Evolutionary conservation across 2,329 filamentous ascomycete genomes (phyloP).

Genomic region (Dendrostoma leiphaemia): DNA sequence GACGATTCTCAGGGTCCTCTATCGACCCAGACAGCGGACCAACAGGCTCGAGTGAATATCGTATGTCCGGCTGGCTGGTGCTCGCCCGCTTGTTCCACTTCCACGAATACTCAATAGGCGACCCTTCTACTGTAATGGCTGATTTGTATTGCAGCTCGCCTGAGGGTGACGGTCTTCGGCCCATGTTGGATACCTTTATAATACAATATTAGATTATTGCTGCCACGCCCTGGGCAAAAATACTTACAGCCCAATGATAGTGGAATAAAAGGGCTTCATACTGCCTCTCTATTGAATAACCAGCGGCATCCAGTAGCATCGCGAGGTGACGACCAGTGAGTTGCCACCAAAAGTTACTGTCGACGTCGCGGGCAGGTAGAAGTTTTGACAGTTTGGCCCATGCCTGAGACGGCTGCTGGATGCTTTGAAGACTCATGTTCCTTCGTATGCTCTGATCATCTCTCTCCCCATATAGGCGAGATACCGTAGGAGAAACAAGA

Average conservation of each 20-base stretch:
- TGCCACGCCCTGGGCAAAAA: background rate
- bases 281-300: background rate
- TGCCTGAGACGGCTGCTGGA: background rate
- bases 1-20: background rate
- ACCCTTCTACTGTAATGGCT: background rate
- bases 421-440: background rate
- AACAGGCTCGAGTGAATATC: background rate
- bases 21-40: background rate
- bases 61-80: background rate
- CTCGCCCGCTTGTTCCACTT: background rate
- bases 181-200: background rate
- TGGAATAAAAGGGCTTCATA: background rate
- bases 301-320: background rate
- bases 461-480: too few relatives aligned
- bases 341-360: background rate
- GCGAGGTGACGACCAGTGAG: background rate
- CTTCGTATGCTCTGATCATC: too few relatives aligned
- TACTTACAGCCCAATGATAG: background rate
- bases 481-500: too few relatives aligned
- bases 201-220: background rate
- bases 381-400: background rate
- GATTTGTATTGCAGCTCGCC: background rate
- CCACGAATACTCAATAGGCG: background rate
- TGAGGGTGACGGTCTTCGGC: background rate
- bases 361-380: background rate